Percentiles rank a stretch among this genome's conserved stretches.
Conservation (phyloP, 257 asterid species). For the Ocimum tenuiflorum region DNA sequence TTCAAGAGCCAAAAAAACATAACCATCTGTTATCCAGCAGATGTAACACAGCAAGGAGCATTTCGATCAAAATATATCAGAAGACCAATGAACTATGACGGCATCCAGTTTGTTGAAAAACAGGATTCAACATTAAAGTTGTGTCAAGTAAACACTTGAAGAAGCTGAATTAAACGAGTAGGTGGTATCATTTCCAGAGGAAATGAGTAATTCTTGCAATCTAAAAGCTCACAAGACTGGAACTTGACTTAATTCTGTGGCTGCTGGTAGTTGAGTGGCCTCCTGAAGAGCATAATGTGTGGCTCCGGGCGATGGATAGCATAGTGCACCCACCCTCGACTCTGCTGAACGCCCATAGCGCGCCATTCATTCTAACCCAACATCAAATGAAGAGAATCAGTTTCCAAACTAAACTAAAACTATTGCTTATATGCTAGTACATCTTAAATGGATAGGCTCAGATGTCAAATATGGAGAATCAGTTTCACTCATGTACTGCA, state of each 20-base stretch:
- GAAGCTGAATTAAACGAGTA: background rate
- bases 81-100: background rate
- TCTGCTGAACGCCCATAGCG: slow-evolving; percentile 82
- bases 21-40: background rate
- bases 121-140: background rate
- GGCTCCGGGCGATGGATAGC: slow-evolving; percentile 97
- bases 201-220: slow-evolving; percentile 11
- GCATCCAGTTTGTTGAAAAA: slow-evolving; percentile 5
- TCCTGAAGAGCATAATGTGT: slow-evolving; percentile 60
- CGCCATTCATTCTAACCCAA: slow-evolving; percentile 66
- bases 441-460: no score
- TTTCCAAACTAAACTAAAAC: background rate
- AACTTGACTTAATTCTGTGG: slow-evolving; percentile 44
- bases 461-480: background rate
- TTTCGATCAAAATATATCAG: background rate
- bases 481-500: background rate
- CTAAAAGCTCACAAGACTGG: background rate
- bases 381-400: background rate
- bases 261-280: slow-evolving; percentile 47
- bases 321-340: slow-evolving; percentile 90
- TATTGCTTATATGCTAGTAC: background rate
- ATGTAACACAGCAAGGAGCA: background rate
- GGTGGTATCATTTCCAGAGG: slow-evolving; percentile 24
- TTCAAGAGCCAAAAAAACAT: background rate
- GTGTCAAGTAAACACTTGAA: background rate